Percentiles rank a stretch among this genome's conserved stretches.
phyloP scores from a whole-genome alignment of 2,329 filamentous ascomycete genomes.

The Aaosphaeria arxii region DNA sequence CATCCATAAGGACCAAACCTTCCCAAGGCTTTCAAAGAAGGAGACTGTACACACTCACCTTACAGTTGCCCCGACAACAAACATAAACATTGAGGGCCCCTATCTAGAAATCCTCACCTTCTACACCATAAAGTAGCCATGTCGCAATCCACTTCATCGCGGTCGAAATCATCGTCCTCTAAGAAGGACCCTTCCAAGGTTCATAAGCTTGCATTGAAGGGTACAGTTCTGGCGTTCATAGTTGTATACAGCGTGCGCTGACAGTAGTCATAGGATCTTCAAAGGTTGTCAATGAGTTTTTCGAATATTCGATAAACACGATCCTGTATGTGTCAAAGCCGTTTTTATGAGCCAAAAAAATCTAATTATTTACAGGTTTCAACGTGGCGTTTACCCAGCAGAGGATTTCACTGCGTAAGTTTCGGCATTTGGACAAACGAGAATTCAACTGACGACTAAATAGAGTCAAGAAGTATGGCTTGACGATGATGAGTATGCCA shows the following conservation, averaged over 20 bases:
- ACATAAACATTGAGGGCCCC: conserved; percentile 16
- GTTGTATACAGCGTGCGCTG: background rate
- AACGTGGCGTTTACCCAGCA: conserved; percentile 78
- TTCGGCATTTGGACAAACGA: background rate
- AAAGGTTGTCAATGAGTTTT: conserved; percentile 94
- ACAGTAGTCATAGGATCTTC: conserved; percentile 55
- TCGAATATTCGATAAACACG: conserved; percentile 97
- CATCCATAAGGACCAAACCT: too few relatives aligned
- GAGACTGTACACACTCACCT: too few relatives aligned
- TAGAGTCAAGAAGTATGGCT: conserved; percentile 95
- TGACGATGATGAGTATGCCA: conserved; percentile 82
- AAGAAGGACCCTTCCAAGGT: conserved; percentile 75
- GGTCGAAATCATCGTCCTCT: conserved; percentile 33
- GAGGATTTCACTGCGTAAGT: conserved; percentile 91
- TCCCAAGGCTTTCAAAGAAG: too few relatives aligned
- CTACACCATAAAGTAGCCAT: conserved; percentile 11
- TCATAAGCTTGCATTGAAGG: conserved; percentile 90
- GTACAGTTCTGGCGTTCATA: conserved; percentile 41
- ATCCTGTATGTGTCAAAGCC: conserved; percentile 63
- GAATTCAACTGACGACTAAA: conserved; percentile 20
- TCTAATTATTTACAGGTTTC: conserved; percentile 60
- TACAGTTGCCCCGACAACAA: conserved; percentile 22
- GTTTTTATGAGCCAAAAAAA: background rate
- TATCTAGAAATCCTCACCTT: conserved; percentile 4
- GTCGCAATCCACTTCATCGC: conserved; percentile 26